Conservation (phyloP, 2,329 filamentous ascomycete species). For the Phyllosticta paracitricarpa region DNA sequence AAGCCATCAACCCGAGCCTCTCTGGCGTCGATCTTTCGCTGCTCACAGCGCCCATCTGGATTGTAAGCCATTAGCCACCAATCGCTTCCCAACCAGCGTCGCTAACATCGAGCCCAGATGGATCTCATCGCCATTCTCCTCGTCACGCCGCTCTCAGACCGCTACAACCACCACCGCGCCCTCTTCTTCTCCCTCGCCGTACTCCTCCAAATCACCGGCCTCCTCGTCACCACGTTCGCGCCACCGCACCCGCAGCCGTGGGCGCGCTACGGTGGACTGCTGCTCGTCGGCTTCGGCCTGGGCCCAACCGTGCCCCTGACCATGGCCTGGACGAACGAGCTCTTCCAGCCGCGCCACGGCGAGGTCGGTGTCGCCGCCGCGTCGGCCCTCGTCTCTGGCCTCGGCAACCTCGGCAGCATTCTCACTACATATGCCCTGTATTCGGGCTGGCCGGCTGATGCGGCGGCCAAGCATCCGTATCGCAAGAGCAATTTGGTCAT, state of each 20-base stretch:
- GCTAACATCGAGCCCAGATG: slow-evolving; percentile 44
- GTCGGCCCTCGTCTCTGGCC: slow-evolving; percentile 72
- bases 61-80: slow-evolving; percentile 53
- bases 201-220: slow-evolving; percentile 69
- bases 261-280: slow-evolving; percentile 78
- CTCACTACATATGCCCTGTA: slow-evolving; percentile 85
- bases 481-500: slow-evolving; percentile 78
- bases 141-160: slow-evolving; percentile 75
- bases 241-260: slow-evolving; percentile 54
- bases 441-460: slow-evolving; percentile 73
- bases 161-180: slow-evolving; percentile 70
- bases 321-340: slow-evolving; percentile 88
- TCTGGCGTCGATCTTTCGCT: slow-evolving; percentile 68
- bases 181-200: slow-evolving; percentile 71
- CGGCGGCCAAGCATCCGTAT: slow-evolving; percentile 56
- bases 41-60: slow-evolving; percentile 85
- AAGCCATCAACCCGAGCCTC: slow-evolving; percentile 62
- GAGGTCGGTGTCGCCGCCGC: slow-evolving; percentile 86
- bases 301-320: slow-evolving; percentile 86
- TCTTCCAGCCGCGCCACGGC: slow-evolving; percentile 81
- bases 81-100: slow-evolving; percentile 14
- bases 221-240: slow-evolving; percentile 70
- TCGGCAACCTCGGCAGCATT: slow-evolving; percentile 79
- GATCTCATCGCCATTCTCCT: slow-evolving; percentile 80
- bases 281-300: slow-evolving; percentile 74